Conservation (phyloP, 2,329 filamentous ascomycete genomes). For the Xylaria polymorpha region DNA sequence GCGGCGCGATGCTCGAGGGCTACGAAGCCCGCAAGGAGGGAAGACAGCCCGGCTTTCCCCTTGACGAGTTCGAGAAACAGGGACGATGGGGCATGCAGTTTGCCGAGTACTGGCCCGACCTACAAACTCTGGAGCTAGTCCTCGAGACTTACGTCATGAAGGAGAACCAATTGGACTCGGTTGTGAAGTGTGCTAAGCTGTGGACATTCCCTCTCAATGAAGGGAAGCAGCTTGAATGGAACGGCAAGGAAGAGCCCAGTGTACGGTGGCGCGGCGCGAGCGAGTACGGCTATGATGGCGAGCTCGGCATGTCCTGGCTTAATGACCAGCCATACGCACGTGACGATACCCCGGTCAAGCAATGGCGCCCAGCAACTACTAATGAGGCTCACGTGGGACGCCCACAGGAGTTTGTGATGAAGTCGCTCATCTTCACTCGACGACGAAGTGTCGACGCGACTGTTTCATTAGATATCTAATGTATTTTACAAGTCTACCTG, state of each 20-base stretch:
- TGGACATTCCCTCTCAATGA: slow-evolving; percentile 45
- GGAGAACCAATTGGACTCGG: slow-evolving; percentile 42
- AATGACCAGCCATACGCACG: slow-evolving; percentile 20
- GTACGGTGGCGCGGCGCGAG: slow-evolving; percentile 42
- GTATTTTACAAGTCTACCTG: neutral
- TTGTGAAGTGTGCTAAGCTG: slow-evolving; percentile 45
- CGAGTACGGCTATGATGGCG: slow-evolving; percentile 38
- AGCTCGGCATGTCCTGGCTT: slow-evolving; percentile 19
- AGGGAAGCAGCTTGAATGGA: slow-evolving; percentile 42
- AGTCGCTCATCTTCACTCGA: slow-evolving; percentile 36
- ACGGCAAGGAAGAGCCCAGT: slow-evolving; percentile 37
- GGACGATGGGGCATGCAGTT: slow-evolving; percentile 46
- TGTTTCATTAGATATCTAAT: slow-evolving; percentile 1
- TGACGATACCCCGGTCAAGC: slow-evolving; percentile 12
- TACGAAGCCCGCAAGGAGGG: slow-evolving; percentile 44
- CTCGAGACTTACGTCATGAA: slow-evolving; percentile 46
- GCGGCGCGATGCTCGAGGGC: slow-evolving; percentile 42
- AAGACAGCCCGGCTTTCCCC: slow-evolving; percentile 42
- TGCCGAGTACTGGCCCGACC: slow-evolving; percentile 44
- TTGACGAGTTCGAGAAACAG: slow-evolving; percentile 44
- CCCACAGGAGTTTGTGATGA: slow-evolving; percentile 42
- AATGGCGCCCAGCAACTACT: slow-evolving; percentile 32
- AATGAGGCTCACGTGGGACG: neutral
- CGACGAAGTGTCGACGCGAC: slow-evolving; percentile 23
- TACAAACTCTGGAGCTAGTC: slow-evolving; percentile 43